Conservation (phyloP, 2,329 filamentous ascomycete species). For the Aciculosporium take region DNA sequence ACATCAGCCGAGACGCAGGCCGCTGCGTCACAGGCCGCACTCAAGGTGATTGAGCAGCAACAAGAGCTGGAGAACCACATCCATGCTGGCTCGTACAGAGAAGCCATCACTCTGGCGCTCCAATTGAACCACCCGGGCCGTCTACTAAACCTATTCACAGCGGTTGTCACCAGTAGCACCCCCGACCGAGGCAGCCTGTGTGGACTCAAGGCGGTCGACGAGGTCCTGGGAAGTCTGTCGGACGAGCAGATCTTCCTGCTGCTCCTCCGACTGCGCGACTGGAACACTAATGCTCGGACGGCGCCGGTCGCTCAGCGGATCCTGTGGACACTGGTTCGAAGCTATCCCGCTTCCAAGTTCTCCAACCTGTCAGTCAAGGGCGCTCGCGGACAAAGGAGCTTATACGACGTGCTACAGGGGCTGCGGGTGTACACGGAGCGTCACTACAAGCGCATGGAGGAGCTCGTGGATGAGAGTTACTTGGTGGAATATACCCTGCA, state of each 20-base stretch:
- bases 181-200: slow-evolving; percentile 50
- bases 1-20: slow-evolving; percentile 70
- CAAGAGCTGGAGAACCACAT: slow-evolving; percentile 91
- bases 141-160: slow-evolving; percentile 69
- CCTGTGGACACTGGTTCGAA: slow-evolving; percentile 62
- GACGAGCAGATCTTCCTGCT: slow-evolving; percentile 78
- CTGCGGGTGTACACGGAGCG: slow-evolving; percentile 82
- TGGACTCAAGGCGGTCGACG: slow-evolving; percentile 59
- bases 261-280: slow-evolving; percentile 73
- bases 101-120: slow-evolving; percentile 82
- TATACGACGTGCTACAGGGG: slow-evolving; percentile 79
- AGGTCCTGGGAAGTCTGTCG: slow-evolving; percentile 63
- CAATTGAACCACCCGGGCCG: slow-evolving; percentile 89
- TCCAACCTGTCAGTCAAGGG: slow-evolving; percentile 52
- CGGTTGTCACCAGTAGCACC: slow-evolving; percentile 51
- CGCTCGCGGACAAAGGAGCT: slow-evolving; percentile 43
- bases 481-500: slow-evolving; percentile 82
- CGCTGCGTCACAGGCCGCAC: slow-evolving; percentile 57
- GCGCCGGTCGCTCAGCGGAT: slow-evolving; percentile 76
- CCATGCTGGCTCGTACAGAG: slow-evolving; percentile 71
- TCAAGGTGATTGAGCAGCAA: slow-evolving; percentile 79
- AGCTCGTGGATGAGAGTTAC: slow-evolving; percentile 86
- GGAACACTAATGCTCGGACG: slow-evolving; percentile 92
- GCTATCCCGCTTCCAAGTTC: slow-evolving; percentile 66
- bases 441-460: slow-evolving; percentile 81